Conservation (phyloP, 768 basidiomycete species). For the Suillus weaverae region DNA sequence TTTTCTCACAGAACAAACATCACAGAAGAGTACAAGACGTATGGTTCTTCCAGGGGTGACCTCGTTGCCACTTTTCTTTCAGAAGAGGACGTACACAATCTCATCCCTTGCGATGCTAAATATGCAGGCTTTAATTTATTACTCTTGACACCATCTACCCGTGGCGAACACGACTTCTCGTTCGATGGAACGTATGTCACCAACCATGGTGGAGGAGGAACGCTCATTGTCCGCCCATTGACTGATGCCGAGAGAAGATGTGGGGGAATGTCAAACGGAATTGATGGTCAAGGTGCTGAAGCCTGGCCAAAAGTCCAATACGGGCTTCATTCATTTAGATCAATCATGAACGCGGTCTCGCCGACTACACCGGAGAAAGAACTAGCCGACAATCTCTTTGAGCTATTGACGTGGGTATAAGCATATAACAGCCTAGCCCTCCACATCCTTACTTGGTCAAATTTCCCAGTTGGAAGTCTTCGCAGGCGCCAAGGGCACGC, state of each 20-base stretch:
- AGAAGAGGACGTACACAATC: slow-evolving; percentile 47
- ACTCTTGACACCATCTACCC: slow-evolving; percentile 49
- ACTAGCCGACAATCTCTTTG: slow-evolving; percentile 60
- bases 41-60: slow-evolving; percentile 63
- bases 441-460: slow-evolving; percentile 11
- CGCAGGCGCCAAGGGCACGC: slow-evolving; percentile 47
- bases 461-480: slow-evolving; percentile 46
- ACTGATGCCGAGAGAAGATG: slow-evolving; percentile 45
- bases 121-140: slow-evolving; percentile 85
- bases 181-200: slow-evolving; percentile 63
- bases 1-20: slow-evolving; percentile 72
- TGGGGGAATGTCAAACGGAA: slow-evolving; percentile 74
- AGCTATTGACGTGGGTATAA: slow-evolving; percentile 65
- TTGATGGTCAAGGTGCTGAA: slow-evolving; percentile 59
- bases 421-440: slow-evolving; percentile 1
- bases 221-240: slow-evolving; percentile 55
- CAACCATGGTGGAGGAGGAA: slow-evolving; percentile 70
- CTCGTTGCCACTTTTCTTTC: slow-evolving; percentile 68
- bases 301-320: slow-evolving; percentile 76
- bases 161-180: slow-evolving; percentile 25
- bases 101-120: slow-evolving; percentile 46
- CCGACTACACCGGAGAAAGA: slow-evolving; percentile 46
- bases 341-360: slow-evolving; percentile 39
- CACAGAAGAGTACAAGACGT: slow-evolving; percentile 53
- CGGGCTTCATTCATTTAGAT: slow-evolving; percentile 50